Conservation (phyloP, 371 early-diverging fungal genomes). For the Mucor ambiguus region DNA sequence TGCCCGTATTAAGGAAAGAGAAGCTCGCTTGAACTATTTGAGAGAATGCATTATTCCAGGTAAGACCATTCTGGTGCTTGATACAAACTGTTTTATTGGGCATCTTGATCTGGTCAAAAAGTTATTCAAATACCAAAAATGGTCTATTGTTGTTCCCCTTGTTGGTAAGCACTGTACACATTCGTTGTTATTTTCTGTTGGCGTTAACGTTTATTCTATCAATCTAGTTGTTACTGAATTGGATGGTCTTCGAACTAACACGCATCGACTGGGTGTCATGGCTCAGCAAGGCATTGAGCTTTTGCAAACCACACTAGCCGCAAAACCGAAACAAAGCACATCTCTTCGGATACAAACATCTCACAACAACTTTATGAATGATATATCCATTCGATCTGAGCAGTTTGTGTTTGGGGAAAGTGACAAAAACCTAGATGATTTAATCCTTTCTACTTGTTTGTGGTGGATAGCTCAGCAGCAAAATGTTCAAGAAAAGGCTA, state of each 20-base stretch:
- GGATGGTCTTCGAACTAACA: conserved; percentile 62
- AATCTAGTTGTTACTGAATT: conserved; percentile 62
- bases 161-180: conserved; percentile 43
- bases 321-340: conserved; percentile 30
- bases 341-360: conserved; percentile 63
- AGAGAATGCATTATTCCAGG: conserved; percentile 47
- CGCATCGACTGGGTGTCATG: conserved; percentile 57
- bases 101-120: conserved; percentile 58
- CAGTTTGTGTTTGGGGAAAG: conserved; percentile 66
- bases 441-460: conserved; percentile 63
- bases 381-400: conserved; percentile 65
- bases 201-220: not conserved
- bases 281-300: conserved; percentile 55
- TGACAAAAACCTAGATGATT: conserved; percentile 68
- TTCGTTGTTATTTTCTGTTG: not conserved
- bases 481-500: not conserved
- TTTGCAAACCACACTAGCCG: conserved; percentile 51
- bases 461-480: conserved; percentile 43
- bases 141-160: conserved; percentile 64
- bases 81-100: conserved; percentile 70
- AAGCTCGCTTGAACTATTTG: conserved; percentile 34
- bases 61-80: conserved; percentile 61
- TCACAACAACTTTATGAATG: conserved; percentile 65
- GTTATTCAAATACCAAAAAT: conserved; percentile 54
- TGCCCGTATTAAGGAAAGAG: conserved; percentile 36